Conservation (phyloP, 768 basidiomycete genomes). For the Tricholoma matsutake region DNA sequence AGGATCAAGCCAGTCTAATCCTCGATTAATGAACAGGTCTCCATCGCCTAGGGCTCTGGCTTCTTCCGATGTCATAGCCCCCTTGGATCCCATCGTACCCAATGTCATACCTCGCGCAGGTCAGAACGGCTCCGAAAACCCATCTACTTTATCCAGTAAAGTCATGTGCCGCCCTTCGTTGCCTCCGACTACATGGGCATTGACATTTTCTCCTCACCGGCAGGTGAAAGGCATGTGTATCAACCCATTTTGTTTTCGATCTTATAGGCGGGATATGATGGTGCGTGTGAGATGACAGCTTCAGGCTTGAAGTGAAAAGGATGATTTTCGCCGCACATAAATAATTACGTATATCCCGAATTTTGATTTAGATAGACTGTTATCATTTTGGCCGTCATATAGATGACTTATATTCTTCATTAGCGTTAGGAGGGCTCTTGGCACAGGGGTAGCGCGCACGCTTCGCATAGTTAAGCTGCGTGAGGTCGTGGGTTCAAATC, state of each 20-base stretch:
- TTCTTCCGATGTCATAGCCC: not conserved
- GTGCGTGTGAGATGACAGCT: too few relatives aligned
- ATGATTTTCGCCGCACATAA: too few relatives aligned
- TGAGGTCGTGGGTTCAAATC: slow-evolving; percentile 60
- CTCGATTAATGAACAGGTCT: not conserved
- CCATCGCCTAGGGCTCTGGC: not conserved
- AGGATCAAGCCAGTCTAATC: not conserved
- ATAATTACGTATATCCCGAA: too few relatives aligned
- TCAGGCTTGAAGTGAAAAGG: too few relatives aligned
- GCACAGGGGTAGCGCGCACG: slow-evolving; percentile 62
- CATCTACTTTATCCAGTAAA: not conserved
- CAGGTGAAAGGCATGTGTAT: not conserved
- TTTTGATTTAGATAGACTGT: too few relatives aligned
- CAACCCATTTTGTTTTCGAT: not conserved
- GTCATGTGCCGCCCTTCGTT: not conserved
- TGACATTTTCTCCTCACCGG: not conserved
- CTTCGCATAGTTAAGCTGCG: slow-evolving; percentile 48
- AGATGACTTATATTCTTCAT: not conserved
- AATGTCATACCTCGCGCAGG: not conserved
- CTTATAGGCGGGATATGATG: too few relatives aligned
- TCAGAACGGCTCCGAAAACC: not conserved
- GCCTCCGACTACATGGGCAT: not conserved
- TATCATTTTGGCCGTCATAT: too few relatives aligned
- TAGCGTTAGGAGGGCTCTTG: slow-evolving; percentile 38
- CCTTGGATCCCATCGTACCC: not conserved